Percentiles rank a stretch among this genome's conserved stretches.
These are phyloP conservation scores for Alternaria viburni DNA, from an alignment of 2,329 filamentous ascomycete species.

Conservation along the genomic window DNA sequence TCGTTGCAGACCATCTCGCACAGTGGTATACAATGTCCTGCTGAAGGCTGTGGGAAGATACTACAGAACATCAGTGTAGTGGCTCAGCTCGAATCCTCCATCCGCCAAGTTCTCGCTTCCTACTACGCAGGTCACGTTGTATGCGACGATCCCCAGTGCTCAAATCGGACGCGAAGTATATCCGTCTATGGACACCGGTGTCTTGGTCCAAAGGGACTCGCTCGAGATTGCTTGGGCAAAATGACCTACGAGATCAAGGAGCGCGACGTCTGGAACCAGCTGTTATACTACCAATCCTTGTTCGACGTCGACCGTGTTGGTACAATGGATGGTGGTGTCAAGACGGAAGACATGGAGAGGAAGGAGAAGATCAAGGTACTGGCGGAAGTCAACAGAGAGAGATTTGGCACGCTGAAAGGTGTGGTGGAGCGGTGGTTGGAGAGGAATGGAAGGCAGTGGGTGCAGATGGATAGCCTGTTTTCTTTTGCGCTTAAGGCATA, in stretches of 20 bases:
- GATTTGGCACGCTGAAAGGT: conserved; percentile 77
- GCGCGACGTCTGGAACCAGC: conserved; percentile 92
- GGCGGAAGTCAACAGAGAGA: conserved; percentile 79
- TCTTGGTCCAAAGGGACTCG: conserved; percentile 83
- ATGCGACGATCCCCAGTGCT: conserved; percentile 88
- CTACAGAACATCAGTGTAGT: conserved; percentile 77
- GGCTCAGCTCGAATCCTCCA: conserved; percentile 84
- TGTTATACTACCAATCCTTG: conserved; percentile 82
- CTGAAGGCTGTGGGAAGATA: conserved; percentile 65
- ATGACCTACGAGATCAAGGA: conserved; percentile 91
- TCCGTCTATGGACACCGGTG: conserved; percentile 91
- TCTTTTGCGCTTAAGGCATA: conserved; percentile 57
- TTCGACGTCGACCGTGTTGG: conserved; percentile 90
- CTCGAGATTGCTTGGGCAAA: conserved; percentile 79
- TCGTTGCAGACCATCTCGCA: conserved; percentile 62
- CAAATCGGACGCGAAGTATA: conserved; percentile 86
- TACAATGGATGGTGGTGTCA: conserved; percentile 54
- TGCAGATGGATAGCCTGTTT: conserved; percentile 91
- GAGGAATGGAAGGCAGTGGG: conserved; percentile 90
- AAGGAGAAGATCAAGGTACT: conserved; percentile 67
- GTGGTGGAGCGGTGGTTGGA: conserved; percentile 85
- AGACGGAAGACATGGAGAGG: conserved; percentile 58
- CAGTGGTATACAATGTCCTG: conserved; percentile 75
- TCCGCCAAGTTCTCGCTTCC: conserved; percentile 75
- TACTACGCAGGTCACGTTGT: conserved; percentile 95